Base-by-base conservation (phyloP, 2,329 filamentous ascomycete genomes). In the Cladobotryum protrusum region DNA sequence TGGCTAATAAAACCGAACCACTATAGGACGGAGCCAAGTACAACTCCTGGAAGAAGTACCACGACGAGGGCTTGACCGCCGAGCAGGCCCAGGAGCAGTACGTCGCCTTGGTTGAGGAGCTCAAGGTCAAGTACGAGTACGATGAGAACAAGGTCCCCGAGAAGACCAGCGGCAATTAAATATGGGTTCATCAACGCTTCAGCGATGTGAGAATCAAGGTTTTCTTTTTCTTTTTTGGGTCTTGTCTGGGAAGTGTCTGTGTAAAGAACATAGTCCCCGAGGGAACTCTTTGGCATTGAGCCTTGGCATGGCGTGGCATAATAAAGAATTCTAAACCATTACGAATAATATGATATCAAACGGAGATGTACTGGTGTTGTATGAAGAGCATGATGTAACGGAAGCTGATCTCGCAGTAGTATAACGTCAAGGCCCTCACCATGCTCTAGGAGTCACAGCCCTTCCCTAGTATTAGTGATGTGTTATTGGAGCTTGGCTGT, bases 11-110 rank as follows among this genome's bases (percentile, higher is more conserved):
- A 12, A 20, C 9, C 40, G 8, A 19, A 57, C 47, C 36, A 9
- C n/a, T 46, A 58, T 60, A 89, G 87, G 82, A 75, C 72, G 95
- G 93, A 74, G 82, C 82, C 62, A 95, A 95, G 79, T 81, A 84
- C 73, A 78, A 76, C 61, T 82, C 85, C 48, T 96, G 89, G 89
- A 73, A 89, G 71, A 78, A 83, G 64, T 62, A 83, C 55, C 79
- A 81, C 62, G 79, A 90, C 54, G 77, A 83, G 53, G 80, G 77
- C 45, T 65, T 82, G 58, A 80, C 77, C 54, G 42, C 79, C 54
- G 77, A 85, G 56, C 69, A 83, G 57, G 90, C 90, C 17, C 86
- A 95, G 79, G 76, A 81, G 66, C 73, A 79, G 64, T 96, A 96
- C 72, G 79, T 95, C 61, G 74, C 76, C 59, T 73, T 85, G 54